Base-by-base conservation (phyloP, 495 filamentous ascomycete genomes). In the Daldinia childiae region DNA sequence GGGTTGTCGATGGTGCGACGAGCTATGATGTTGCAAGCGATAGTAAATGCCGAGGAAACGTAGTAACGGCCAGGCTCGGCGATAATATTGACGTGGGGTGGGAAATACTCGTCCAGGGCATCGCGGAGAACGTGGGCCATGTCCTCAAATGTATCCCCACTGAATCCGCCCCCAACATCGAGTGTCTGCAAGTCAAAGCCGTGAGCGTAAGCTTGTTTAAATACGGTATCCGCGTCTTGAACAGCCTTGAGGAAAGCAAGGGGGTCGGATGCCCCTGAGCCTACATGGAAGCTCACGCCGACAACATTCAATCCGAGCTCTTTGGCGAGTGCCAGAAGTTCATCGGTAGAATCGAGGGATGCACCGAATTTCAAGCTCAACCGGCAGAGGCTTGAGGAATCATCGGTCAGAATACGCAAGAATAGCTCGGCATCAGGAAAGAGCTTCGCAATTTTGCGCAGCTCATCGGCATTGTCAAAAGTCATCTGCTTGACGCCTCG, bases 321-420 rank as follows among this genome's bases (percentile, higher is more conserved):
- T 76, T 90, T 91, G 3, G 95, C 95, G 15, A 97, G 82, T 64
- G 90, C 86, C 27, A 99, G 85, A 56, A 99, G 90, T 64, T 88
- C 84, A 19, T 87, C 85, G 30, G 93, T 93, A 32, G 88, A 85
- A 68, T 97, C 94, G 77, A 97, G 81, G 50, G 93, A 92, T 21
- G 95, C 94, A 56, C 95, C 95, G 70, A 98, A 99, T 81, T 99
- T 99, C 79, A 96, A 87, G 83, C 96, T 98, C 65, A 99, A 84
- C 21, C 92, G 92, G 83, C 95, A 98, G 70, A 97, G 82, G 79
- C 92, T 95, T 60, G 92, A 93, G 17, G 95, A 97, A 77, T 99
- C 95, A 79, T 99, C 95, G 24, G 95, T 98, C 68, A 93, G 82
- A 78, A 99, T 98, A 67, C 95, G 93, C 36, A 99, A 86, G 82